A percentile compares a stretch with the other conserved stretches of the same genome.
Conservation (phyloP, 495 filamentous ascomycete species). For the Lasiosphaeris hirsuta region DNA sequence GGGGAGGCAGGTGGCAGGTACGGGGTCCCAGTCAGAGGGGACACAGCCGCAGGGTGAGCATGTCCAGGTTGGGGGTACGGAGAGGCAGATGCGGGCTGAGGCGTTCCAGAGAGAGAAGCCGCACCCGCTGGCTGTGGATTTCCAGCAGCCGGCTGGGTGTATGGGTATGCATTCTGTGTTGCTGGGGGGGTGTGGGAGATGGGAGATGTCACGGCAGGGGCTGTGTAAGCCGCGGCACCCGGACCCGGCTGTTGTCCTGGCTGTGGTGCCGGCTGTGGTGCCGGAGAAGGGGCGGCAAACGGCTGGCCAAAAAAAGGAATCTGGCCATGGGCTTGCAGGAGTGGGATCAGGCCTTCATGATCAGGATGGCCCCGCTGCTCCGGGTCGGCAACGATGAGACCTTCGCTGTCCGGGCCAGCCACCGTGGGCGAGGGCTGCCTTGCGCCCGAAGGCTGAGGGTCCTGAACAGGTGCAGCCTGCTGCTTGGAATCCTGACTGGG, state of each 20-base stretch:
- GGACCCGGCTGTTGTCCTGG: conserved; percentile 5
- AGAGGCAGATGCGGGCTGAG: neutral
- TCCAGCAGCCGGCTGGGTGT: neutral
- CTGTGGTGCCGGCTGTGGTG: neutral
- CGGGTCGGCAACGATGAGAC: too few species aligned
- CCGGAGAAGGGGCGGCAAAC: neutral
- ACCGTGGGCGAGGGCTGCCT: too few species aligned
- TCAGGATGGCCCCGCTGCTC: neutral
- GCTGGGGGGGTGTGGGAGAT: neutral
- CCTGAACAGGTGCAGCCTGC: too few species aligned
- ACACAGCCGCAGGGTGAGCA: neutral
- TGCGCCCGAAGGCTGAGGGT: too few species aligned
- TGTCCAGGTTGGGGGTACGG: neutral
- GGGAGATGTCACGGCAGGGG: neutral
- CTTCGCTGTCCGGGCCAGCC: too few species aligned
- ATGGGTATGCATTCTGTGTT: too few species aligned
- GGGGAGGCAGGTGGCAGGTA: neutral
- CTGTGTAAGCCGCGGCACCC: neutral
- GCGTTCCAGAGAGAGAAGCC: neutral
- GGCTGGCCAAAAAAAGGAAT: neutral
- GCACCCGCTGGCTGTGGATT: neutral
- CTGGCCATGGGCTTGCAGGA: neutral
- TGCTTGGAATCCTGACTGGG: too few species aligned
- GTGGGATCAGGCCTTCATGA: conserved; percentile 15
- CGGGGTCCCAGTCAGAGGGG: neutral